Evolutionary conservation across 352 stramenopile species (phyloP).

Genomic region (Pythium phragmiticola): DNA sequence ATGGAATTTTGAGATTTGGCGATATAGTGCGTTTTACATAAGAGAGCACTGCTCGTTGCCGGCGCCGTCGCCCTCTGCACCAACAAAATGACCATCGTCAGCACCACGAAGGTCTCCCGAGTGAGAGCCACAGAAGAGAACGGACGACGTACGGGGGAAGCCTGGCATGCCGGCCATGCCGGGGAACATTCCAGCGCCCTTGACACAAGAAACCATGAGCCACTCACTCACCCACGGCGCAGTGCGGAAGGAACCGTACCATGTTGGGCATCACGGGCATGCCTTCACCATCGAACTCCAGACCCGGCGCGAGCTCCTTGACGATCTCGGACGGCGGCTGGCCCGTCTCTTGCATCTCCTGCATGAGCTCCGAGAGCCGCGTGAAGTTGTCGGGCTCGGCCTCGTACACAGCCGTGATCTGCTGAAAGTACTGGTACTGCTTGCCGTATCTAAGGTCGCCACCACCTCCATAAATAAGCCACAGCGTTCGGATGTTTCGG

Average conservation of each 20-base stretch:
- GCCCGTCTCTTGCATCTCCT: slow-evolving; percentile 93
- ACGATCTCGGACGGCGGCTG: slow-evolving; percentile 97
- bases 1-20: slow-evolving; percentile 14
- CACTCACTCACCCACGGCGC: no score
- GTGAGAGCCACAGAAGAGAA: neutral
- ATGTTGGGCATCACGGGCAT: slow-evolving; percentile 96
- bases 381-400: slow-evolving; percentile 95
- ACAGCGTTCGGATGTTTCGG: no score
- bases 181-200: slow-evolving; percentile 77
- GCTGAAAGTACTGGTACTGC: slow-evolving; percentile 98
- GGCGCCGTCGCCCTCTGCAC: slow-evolving; percentile 44
- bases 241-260: slow-evolving; percentile 31
- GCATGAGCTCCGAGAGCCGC: slow-evolving; percentile 96
- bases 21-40: slow-evolving; percentile 39
- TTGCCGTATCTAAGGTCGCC: slow-evolving; percentile 81
- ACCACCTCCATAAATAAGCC: neutral
- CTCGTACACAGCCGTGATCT: slow-evolving; percentile 96
- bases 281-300: slow-evolving; percentile 96
- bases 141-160: slow-evolving; percentile 57
- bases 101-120: neutral
- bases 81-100: slow-evolving; percentile 9
- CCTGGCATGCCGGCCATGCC: slow-evolving; percentile 82
- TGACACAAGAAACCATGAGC: neutral
- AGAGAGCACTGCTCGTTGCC: slow-evolving; percentile 75
- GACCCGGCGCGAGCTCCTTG: slow-evolving; percentile 97